Evolutionary conservation across 2,329 filamentous ascomycete genomes (phyloP), one percentile per base, ranked within the genome.

Genomic region (Calonectria hawksworthii): DNA sequence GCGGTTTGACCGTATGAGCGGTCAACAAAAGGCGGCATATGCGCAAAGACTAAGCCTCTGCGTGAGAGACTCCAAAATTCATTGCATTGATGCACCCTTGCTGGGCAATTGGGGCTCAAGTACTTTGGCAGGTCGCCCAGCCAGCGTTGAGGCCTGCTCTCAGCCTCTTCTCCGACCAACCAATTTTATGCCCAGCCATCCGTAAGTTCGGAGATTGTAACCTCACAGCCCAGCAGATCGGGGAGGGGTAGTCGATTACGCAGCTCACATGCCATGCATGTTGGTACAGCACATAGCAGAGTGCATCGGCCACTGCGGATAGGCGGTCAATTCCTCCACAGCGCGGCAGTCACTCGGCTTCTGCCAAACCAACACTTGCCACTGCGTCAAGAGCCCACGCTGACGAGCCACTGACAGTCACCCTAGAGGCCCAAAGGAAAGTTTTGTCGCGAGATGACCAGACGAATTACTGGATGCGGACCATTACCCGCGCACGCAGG

Each of bases 401-500:
- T 50, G 36, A 70, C 32, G 32, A 63, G 26, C 26, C 52, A 44
- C 34, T 11, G 50, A 32, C 14, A 30, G 59, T 52, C 44, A 63
- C 28, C 30, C 23, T 50, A 54, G 41, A 56, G 64, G 59, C 54
- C 51, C 50, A 30, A 73, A 41, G 51, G 47, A 69, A 73, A 38
- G 41, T 66, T 68, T 69, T 76, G 54, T 74, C 72, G 79, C 72
- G 70, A 56, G 63, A 54, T 70, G 52, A 44, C 54, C 50, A 70
- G 73, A 77, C 67, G 68, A 73, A 23, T 74, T 76, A 69, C 75
- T 74, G 51, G 63, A 75, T 36, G 67, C 38, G 74, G 63, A 63
- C 21, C 61, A 78, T 76, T 74, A 76, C 70, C 63, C 78, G 70
- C 79, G 69, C 67, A 67, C 64, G 74, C 68, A 76, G 47, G 36